These are phyloP conservation scores for Fusarium globosum DNA, from an alignment of 2,329 filamentous ascomycete species.

Conservation along the genomic window DNA sequence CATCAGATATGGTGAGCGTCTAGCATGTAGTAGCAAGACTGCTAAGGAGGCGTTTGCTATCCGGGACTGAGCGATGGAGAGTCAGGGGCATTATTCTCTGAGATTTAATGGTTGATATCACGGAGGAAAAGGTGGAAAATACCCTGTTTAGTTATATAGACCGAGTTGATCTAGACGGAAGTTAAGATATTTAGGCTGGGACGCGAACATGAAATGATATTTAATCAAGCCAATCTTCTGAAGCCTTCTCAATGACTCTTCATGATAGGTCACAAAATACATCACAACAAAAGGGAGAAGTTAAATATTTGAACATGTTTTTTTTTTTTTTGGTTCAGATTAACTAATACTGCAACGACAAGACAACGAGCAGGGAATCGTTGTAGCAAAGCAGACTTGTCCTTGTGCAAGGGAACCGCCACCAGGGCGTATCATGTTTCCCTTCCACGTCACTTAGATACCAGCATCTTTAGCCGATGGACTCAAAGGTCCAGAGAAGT, in stretches of 20 bases:
- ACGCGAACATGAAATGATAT: neutral
- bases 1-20: constrained; percentile 46
- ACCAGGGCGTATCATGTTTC: constrained; percentile 46
- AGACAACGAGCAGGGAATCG: constrained; percentile 54
- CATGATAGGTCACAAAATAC: neutral
- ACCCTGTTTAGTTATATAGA: neutral
- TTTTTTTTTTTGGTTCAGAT: constrained; percentile 48
- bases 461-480: constrained; percentile 50
- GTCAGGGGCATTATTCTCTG: neutral
- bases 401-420: constrained; percentile 47
- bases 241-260: neutral
- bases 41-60: constrained; percentile 41
- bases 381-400: constrained; percentile 51
- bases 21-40: constrained; percentile 45
- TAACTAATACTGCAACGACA: constrained; percentile 58
- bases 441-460: constrained; percentile 44
- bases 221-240: neutral
- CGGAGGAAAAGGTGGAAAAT: neutral
- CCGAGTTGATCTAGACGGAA: constrained; percentile 3
- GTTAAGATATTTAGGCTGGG: neutral
- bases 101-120: neutral
- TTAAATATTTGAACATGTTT: constrained; percentile 34
- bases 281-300: neutral
- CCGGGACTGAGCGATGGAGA: constrained; percentile 7
- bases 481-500: constrained; percentile 35